These are phyloP conservation scores for Cercophora samala DNA, from an alignment of 495 filamentous ascomycete genomes.

Conservation along the genomic window DNA sequence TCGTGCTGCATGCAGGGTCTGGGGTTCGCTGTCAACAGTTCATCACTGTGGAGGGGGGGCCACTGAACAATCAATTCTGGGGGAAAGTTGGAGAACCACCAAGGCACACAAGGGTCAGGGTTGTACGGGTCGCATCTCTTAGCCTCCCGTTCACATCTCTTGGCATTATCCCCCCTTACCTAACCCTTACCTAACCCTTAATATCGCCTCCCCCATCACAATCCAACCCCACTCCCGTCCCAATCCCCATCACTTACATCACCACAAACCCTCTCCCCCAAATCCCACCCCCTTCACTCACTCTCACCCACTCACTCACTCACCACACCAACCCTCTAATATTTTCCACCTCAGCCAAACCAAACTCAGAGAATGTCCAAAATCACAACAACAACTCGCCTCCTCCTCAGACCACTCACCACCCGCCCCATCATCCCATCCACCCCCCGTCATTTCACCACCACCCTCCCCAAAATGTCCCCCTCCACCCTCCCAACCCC, in stretches of 20 bases:
- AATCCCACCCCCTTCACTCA: neutral
- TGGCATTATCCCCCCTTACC: neutral
- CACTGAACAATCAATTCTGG: neutral
- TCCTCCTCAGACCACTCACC: neutral
- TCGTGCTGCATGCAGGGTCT: neutral
- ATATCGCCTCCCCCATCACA: too few relatives aligned
- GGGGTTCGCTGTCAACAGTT: neutral
- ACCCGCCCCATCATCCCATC: neutral
- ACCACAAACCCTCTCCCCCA: too few relatives aligned
- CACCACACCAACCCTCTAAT: neutral
- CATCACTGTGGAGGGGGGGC: neutral
- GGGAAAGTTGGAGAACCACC: neutral
- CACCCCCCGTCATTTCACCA: neutral
- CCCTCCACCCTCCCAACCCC: conserved; percentile 59
- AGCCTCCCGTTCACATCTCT: neutral
- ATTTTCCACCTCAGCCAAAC: too few relatives aligned
- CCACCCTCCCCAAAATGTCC: conserved; percentile 25
- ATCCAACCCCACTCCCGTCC: too few relatives aligned
- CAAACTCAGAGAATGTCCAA: neutral
- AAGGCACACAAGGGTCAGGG: neutral
- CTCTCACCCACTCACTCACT: neutral
- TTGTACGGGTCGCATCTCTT: neutral
- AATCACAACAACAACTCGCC: neutral
- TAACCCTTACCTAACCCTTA: neutral
- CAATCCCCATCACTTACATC: too few relatives aligned